phyloP scores from a whole-genome alignment of 2,329 filamentous ascomycete genomes.

The Aureobasidium sp. region DNA sequence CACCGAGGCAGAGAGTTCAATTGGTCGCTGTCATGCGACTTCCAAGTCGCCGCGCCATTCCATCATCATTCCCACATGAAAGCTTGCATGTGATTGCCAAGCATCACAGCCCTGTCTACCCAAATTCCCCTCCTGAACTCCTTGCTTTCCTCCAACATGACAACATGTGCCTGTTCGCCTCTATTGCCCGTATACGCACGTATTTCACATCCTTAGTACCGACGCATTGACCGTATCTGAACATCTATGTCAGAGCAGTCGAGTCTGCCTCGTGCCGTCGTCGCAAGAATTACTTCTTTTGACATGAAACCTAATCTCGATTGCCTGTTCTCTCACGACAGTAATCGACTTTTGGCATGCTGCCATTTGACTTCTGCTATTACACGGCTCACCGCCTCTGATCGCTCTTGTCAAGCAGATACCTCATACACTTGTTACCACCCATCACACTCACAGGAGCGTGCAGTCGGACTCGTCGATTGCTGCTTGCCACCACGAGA shows the following conservation, averaged over 20 bases:
- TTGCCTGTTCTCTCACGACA: no score
- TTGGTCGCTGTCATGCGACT: conserved; percentile 13
- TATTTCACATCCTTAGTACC: not conserved
- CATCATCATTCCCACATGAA: conserved; percentile 9
- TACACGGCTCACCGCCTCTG: no score
- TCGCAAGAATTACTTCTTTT: conserved; percentile 12
- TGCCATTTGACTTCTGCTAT: no score
- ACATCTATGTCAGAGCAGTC: not conserved
- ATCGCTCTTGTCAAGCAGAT: no score
- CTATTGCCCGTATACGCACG: not conserved
- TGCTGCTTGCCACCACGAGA: no score
- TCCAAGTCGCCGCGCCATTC: conserved; percentile 4
- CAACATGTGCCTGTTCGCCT: not conserved
- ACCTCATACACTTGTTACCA: no score
- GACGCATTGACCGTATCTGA: not conserved
- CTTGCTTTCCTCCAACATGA: not conserved
- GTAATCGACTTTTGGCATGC: no score
- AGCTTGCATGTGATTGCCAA: conserved; percentile 10
- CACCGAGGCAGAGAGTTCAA: conserved; percentile 11
- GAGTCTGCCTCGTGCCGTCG: not conserved
- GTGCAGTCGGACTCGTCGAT: no score
- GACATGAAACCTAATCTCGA: conserved; percentile 7
- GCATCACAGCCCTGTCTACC: not conserved
- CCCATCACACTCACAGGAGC: no score
- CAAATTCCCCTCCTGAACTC: conserved; percentile 1